These are phyloP conservation scores for Pythium periplocum DNA, from an alignment of 352 stramenopile species.

Conservation along the genomic window DNA sequence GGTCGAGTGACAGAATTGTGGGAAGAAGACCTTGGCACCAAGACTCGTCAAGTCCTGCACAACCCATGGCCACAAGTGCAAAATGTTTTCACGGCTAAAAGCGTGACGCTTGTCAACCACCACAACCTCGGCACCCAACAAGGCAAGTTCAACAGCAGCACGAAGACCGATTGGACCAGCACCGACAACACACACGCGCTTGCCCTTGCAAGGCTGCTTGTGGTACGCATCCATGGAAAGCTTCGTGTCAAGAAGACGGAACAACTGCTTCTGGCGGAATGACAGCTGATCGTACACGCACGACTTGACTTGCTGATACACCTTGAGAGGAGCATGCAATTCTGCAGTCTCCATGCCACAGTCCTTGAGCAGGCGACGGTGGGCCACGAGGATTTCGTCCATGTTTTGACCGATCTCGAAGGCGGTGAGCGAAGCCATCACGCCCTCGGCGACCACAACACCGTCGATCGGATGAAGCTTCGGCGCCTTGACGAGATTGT, in stretches of 20 bases:
- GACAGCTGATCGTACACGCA: slow-evolving; percentile 48
- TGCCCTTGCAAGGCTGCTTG: slow-evolving; percentile 49
- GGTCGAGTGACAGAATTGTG: slow-evolving; percentile 75
- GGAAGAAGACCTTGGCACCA: slow-evolving; percentile 80
- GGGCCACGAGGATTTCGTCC: slow-evolving; percentile 43
- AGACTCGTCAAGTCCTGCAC: slow-evolving; percentile 77
- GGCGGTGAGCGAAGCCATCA: slow-evolving; percentile 37
- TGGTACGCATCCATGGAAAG: slow-evolving; percentile 47
- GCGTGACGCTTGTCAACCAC: slow-evolving; percentile 79
- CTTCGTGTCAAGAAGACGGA: slow-evolving; percentile 62
- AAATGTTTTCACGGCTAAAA: slow-evolving; percentile 81
- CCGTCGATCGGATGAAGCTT: slow-evolving; percentile 31
- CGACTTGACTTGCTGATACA: slow-evolving; percentile 68
- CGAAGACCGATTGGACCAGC: slow-evolving; percentile 72
- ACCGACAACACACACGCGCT: slow-evolving; percentile 71
- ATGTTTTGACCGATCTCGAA: slow-evolving; percentile 68
- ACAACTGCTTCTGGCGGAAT: slow-evolving; percentile 75
- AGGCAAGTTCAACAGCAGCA: slow-evolving; percentile 61
- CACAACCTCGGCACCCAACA: slow-evolving; percentile 67
- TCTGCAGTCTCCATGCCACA: slow-evolving; percentile 49
- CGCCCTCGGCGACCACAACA: slow-evolving; percentile 29
- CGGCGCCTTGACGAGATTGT: slow-evolving; percentile 4
- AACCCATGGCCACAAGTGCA: slow-evolving; percentile 81
- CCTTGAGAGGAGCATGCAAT: slow-evolving; percentile 40
- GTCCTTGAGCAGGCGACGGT: slow-evolving; percentile 48